Evolutionary conservation across 495 filamentous ascomycete genomes (phyloP), one percentile per base, ranked within the genome.

Genomic region (Penicillium atrosanguineum): DNA sequence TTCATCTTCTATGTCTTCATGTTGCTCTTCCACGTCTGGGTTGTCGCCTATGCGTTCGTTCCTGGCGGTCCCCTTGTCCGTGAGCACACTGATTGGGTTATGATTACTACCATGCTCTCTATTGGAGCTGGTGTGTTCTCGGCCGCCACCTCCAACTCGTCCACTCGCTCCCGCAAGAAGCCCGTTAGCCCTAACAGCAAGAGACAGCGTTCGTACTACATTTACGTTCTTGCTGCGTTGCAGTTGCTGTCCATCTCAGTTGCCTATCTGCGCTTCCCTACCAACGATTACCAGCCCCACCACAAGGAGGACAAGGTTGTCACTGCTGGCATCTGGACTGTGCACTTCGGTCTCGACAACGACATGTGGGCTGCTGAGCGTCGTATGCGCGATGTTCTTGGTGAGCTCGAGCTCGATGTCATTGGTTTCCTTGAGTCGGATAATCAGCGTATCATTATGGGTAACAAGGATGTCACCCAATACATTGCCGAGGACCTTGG

Each of bases 31-130:
- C 91, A 97, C 63, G 91, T 97, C 36, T 99, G 95, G 95, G 88
- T 96, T 46, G 95, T 99, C 19, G 95, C 95, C 7, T 99, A 99
- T 59, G 95, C 95, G 45, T 99, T 99, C 64, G 95, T 99, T n/a
- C 95, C 94, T 15, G 95, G 95, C 39, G 95, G 94, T 25, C 92
- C 91, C 3, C 77, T 96, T 1, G 87, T 97, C 42, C 86, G 95
- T 20, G 95, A 99, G 65, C 91, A 87, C 60, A 99, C 92, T 20
- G 95, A 97, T 68, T 95, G 91, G 86, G 77, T 99, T 58, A 91
- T 96, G 90, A 79, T 82, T 2, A 81, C 81, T 11, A 95, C 76
- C 60, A 95, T 97, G 88, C 67, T 95, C 9, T 72, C 84, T 57
- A 87, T 97, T 55, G 93, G 89, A 48, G 84, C 83, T 43, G 95